phyloP scores from a whole-genome alignment of 2,329 filamentous ascomycete genomes.

The Pseudogymnoascus sp. region DNA sequence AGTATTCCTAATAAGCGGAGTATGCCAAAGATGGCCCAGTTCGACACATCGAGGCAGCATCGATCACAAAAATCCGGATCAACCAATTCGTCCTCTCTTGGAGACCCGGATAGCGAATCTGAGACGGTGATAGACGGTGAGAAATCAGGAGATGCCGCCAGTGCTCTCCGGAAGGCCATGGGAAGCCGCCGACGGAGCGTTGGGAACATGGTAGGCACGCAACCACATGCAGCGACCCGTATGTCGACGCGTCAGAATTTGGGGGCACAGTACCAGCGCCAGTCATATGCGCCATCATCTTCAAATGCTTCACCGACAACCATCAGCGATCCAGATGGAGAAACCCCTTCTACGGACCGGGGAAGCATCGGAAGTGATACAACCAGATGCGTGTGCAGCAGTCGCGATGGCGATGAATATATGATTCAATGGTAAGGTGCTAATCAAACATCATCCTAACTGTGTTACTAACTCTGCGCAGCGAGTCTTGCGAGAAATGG shows the following conservation, averaged over 20 bases:
- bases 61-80: constrained; percentile 20
- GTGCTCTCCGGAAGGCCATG: constrained; percentile 49
- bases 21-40: constrained; percentile 20
- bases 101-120: constrained; percentile 39
- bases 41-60: constrained; percentile 21
- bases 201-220: neutral
- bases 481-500: constrained; percentile 58
- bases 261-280: neutral
- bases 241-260: neutral
- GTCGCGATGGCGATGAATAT: constrained; percentile 39
- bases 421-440: constrained; percentile 55
- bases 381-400: constrained; percentile 49
- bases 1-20: constrained; percentile 20
- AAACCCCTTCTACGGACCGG: constrained; percentile 36
- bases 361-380: constrained; percentile 24
- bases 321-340: constrained; percentile 40
- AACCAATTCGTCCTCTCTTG: constrained; percentile 12
- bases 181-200: constrained; percentile 21
- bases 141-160: constrained; percentile 46
- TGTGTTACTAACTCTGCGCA: constrained; percentile 26
- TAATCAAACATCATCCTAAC: neutral
- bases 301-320: constrained; percentile 42
- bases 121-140: constrained; percentile 48
- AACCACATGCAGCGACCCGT: neutral
- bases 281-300: constrained; percentile 15